These are phyloP conservation scores for Penicillium arizonense DNA, from an alignment of 495 filamentous ascomycete species.

Conservation along the genomic window DNA sequence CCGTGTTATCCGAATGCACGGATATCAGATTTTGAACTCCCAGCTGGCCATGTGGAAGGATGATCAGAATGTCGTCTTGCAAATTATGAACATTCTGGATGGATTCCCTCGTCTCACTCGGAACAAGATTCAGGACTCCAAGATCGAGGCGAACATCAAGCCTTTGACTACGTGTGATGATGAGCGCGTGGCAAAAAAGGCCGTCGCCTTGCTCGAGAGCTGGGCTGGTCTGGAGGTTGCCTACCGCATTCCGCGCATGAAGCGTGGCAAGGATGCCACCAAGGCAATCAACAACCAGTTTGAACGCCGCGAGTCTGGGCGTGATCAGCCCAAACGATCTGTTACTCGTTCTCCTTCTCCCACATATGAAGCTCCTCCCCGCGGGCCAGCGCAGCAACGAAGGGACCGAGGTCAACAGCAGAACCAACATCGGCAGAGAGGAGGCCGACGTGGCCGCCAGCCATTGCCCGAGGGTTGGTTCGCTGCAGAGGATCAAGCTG, in stretches of 20 bases:
- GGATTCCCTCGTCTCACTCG: slow-evolving; percentile 87
- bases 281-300: slow-evolving; percentile 58
- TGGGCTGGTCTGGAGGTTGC: slow-evolving; percentile 92
- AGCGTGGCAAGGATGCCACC: slow-evolving; percentile 54
- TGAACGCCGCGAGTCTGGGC: slow-evolving; percentile 65
- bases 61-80: slow-evolving; percentile 83
- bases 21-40: slow-evolving; percentile 89
- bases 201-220: slow-evolving; percentile 70
- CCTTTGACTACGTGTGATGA: slow-evolving; percentile 66
- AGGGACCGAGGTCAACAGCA: slow-evolving; percentile 58
- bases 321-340: slow-evolving; percentile 58
- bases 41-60: slow-evolving; percentile 81
- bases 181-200: slow-evolving; percentile 68
- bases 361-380: slow-evolving; percentile 48
- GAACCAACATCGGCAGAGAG: slow-evolving; percentile 51
- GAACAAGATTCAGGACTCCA: slow-evolving; percentile 96
- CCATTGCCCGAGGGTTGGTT: slow-evolving; percentile 81
- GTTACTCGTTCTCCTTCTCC: slow-evolving; percentile 50
- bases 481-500: slow-evolving; percentile 58
- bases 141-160: slow-evolving; percentile 84
- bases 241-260: slow-evolving; percentile 90
- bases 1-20: slow-evolving; percentile 92
- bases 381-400: slow-evolving; percentile 53
- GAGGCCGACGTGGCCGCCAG: slow-evolving; percentile 43
- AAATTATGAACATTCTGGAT: slow-evolving; percentile 86